Percentiles rank a stretch among this genome's conserved stretches.
These are phyloP conservation scores for Stemphylium vesicarium DNA, from an alignment of 2,329 filamentous ascomycete species.

Conservation along the genomic window DNA sequence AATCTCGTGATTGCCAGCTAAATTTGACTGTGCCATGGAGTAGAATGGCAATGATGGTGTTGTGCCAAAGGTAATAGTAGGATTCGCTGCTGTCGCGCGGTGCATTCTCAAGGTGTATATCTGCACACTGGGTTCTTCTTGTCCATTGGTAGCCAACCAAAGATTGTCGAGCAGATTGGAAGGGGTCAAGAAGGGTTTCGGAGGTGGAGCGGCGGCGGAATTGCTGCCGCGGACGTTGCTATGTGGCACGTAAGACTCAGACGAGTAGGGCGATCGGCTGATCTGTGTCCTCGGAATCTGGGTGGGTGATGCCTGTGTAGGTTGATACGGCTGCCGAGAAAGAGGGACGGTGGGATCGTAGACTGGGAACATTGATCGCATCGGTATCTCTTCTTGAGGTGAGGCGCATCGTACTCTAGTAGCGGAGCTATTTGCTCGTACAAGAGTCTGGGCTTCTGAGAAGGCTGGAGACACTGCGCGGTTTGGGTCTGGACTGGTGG, in stretches of 20 bases:
- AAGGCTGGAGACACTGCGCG: conserved; percentile 46
- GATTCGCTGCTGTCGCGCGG: conserved; percentile 52
- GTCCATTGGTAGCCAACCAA: conserved; percentile 74
- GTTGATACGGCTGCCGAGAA: conserved; percentile 72
- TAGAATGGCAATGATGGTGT: conserved; percentile 74
- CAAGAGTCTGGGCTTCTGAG: conserved; percentile 44
- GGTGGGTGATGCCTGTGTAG: conserved; percentile 68
- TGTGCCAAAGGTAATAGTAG: conserved; percentile 67
- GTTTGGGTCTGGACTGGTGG: conserved; percentile 36
- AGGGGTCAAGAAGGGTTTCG: conserved; percentile 52
- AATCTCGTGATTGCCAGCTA: conserved; percentile 56
- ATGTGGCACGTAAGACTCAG: conserved; percentile 54
- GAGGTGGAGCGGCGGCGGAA: conserved; percentile 27
- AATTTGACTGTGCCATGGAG: conserved; percentile 65
- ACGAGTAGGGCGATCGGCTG: conserved; percentile 68
- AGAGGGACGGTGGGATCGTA: conserved; percentile 73
- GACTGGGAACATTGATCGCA: conserved; percentile 77
- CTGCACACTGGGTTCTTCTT: conserved; percentile 54
- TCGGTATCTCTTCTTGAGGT: conserved; percentile 50
- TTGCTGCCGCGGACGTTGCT: conserved; percentile 41
- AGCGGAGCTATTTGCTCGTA: conserved; percentile 47
- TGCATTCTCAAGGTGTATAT: conserved; percentile 51
- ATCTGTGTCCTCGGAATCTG: conserved; percentile 69
- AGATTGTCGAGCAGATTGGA: conserved; percentile 68
- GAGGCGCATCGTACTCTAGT: conserved; percentile 33